These are phyloP conservation scores for Rubroboletus satanas DNA, from an alignment of 768 basidiomycete genomes.

Conservation along the genomic window DNA sequence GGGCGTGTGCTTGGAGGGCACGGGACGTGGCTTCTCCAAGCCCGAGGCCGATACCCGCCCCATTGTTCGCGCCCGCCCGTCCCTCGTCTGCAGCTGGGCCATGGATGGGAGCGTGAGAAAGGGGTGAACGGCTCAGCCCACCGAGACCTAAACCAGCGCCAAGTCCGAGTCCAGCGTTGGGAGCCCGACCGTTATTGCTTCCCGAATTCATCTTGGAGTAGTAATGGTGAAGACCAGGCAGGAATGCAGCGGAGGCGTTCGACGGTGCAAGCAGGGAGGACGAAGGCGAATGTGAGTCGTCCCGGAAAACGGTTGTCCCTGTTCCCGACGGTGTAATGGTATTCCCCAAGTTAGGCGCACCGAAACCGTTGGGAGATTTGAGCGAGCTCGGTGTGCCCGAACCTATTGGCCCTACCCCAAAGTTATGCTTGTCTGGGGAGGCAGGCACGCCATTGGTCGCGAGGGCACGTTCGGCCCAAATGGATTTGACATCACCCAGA, in stretches of 20 bases:
- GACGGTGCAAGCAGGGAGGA: constrained; percentile 51
- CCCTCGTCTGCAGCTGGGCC: constrained; percentile 27
- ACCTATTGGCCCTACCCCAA: constrained; percentile 26
- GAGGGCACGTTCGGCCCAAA: constrained; percentile 66
- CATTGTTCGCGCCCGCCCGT: constrained; percentile 12
- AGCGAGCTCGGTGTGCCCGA: constrained; percentile 52
- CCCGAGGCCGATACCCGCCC: constrained; percentile 14
- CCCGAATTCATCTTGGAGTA: constrained; percentile 51
- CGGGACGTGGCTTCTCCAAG: constrained; percentile 46
- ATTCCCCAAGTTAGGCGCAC: constrained; percentile 16
- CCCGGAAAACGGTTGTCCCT: constrained; percentile 29
- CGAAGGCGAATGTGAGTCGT: constrained; percentile 34
- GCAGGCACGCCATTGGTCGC: constrained; percentile 32
- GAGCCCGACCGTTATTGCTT: constrained; percentile 26
- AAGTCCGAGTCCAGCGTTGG: constrained; percentile 20
- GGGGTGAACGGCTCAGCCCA: constrained; percentile 30
- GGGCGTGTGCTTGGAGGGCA: constrained; percentile 84
- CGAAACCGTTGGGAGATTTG: constrained; percentile 41
- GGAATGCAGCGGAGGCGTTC: constrained; percentile 80
- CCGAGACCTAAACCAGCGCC: constrained; percentile 21
- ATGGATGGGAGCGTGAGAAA: constrained; percentile 27
- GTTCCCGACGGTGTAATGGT: constrained; percentile 6
- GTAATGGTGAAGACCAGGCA: constrained; percentile 66
- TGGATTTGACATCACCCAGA: constrained; percentile 70
- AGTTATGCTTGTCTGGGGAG: constrained; percentile 33